These are phyloP conservation scores for Yarrowia hollandica DNA, from an alignment of 805 yeast species.

Conservation along the genomic window DNA sequence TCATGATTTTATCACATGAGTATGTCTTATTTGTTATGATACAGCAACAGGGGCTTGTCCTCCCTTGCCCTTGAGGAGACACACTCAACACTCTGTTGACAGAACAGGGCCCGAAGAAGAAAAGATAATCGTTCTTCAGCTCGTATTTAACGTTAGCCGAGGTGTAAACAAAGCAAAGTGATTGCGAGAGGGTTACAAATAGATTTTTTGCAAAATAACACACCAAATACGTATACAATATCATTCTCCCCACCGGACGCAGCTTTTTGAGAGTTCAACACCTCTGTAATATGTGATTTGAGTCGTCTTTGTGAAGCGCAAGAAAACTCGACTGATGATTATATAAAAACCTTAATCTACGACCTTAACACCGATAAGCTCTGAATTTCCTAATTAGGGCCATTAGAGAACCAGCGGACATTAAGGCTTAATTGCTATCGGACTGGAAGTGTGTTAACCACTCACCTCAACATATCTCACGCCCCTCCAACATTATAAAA, in stretches of 20 bases:
- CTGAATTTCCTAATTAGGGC: neutral
- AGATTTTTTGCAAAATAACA: too few relatives aligned
- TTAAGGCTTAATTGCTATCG: constrained; percentile 1
- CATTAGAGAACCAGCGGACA: neutral
- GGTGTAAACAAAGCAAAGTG: neutral
- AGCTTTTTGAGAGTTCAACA: too few relatives aligned
- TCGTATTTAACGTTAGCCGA: constrained; percentile 20
- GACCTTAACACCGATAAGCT: constrained; percentile 5
- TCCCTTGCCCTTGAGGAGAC: neutral
- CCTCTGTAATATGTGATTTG: too few relatives aligned
- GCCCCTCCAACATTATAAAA: neutral
- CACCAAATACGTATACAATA: too few relatives aligned
- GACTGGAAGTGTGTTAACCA: neutral
- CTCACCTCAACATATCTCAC: neutral
- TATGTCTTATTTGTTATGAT: too few relatives aligned
- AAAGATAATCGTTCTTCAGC: neutral
- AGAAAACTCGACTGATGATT: constrained; percentile 4
- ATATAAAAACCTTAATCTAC: neutral
- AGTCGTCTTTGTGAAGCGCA: too few relatives aligned
- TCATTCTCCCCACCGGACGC: too few relatives aligned
- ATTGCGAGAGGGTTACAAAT: too few relatives aligned
- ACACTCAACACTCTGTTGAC: neutral
- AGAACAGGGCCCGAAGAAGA: neutral
- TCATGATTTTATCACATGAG: neutral
- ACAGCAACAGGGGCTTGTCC: neutral